Evolutionary conservation across 768 basidiomycete genomes (phyloP).

Genomic region (Pulveroboletus sp.): DNA sequence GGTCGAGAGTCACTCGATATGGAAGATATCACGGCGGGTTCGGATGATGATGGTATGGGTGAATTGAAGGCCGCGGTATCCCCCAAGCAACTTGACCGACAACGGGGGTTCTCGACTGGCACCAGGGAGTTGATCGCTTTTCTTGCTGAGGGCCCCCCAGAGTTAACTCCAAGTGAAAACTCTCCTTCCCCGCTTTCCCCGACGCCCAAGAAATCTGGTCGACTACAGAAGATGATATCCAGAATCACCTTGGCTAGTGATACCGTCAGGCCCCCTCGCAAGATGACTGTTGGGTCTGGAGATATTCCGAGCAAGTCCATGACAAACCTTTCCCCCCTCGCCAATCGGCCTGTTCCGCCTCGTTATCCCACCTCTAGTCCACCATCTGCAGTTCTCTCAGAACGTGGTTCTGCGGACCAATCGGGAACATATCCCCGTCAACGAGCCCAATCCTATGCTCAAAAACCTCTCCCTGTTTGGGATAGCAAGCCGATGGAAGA

Average conservation of each 20-base stretch:
- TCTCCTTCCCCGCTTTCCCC: conserved; percentile 35
- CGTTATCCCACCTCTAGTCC: conserved; percentile 45
- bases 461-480: conserved; percentile 18
- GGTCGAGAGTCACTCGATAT: conserved; percentile 68
- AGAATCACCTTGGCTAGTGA: conserved; percentile 53
- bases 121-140: conserved; percentile 54
- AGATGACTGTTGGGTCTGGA: conserved; percentile 23
- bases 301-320: conserved; percentile 30
- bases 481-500: conserved; percentile 14
- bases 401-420: conserved; percentile 24
- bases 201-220: conserved; percentile 45
- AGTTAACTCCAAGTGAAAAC: conserved; percentile 36
- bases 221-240: conserved; percentile 81
- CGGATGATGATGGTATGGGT: conserved; percentile 51
- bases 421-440: conserved; percentile 16
- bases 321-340: conserved; percentile 44
- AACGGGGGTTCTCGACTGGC: conserved; percentile 37
- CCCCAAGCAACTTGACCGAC: conserved; percentile 36
- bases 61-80: conserved; percentile 30
- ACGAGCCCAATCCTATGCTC: conserved; percentile 26
- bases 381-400: conserved; percentile 41
- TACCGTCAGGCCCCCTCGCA: conserved; percentile 29
- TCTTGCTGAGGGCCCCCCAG: conserved; percentile 53
- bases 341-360: conserved; percentile 58
- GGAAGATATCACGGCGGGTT: conserved; percentile 69